Conservation (phyloP, 495 filamentous ascomycete genomes). For the Neurospora tetraspora region DNA sequence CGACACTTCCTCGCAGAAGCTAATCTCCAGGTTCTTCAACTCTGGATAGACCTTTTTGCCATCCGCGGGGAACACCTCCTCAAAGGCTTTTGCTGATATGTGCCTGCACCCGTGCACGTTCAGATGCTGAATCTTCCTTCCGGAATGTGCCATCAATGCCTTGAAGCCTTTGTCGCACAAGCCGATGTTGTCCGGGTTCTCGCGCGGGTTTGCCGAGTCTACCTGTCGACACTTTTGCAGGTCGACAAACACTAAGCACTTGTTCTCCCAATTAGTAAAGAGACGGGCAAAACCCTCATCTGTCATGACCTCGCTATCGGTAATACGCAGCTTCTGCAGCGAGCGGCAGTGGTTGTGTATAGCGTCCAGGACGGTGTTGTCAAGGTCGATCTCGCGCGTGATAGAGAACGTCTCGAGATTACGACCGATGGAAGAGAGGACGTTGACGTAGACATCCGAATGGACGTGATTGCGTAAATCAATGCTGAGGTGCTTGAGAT, state of each 20-base stretch:
- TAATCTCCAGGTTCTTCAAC: conserved; percentile 62
- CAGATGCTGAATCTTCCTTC: conserved; percentile 46
- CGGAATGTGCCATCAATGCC: conserved; percentile 79
- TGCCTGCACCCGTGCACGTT: conserved; percentile 73
- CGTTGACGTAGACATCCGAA: conserved; percentile 44
- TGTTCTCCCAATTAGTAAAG: conserved; percentile 70
- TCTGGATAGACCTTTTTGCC: conserved; percentile 45
- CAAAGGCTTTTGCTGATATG: conserved; percentile 56
- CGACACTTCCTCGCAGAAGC: conserved; percentile 65
- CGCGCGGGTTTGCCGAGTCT: conserved; percentile 44
- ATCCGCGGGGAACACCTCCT: conserved; percentile 52
- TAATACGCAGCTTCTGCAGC: conserved; percentile 69
- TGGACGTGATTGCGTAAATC: conserved; percentile 46
- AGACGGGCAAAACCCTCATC: conserved; percentile 59
- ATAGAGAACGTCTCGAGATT: conserved; percentile 64
- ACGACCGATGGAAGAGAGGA: conserved; percentile 49
- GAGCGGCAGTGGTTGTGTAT: conserved; percentile 57
- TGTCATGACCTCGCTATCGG: conserved; percentile 60
- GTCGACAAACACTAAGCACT: conserved; percentile 55
- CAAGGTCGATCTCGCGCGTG: conserved; percentile 43
- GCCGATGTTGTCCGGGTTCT: conserved; percentile 55
- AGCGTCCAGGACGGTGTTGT: conserved; percentile 51
- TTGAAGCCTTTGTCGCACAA: conserved; percentile 64
- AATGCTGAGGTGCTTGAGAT: conserved; percentile 64
- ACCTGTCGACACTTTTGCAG: conserved; percentile 63